These are phyloP conservation scores for Chaetomium fimeti DNA, from an alignment of 495 filamentous ascomycete species.

Conservation along the genomic window DNA sequence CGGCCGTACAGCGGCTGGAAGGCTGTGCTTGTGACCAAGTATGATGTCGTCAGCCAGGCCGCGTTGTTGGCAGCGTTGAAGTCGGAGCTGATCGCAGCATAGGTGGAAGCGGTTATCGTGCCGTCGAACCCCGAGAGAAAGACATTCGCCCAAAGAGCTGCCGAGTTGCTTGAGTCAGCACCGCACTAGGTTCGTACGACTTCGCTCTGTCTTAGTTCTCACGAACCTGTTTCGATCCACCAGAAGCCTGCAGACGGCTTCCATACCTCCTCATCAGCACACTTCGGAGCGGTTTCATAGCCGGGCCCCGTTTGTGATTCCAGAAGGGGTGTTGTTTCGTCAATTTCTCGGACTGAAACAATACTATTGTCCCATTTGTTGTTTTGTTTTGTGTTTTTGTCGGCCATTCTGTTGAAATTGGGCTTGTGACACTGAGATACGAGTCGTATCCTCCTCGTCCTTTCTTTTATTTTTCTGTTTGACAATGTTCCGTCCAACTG, in stretches of 20 bases:
- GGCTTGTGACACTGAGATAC: background rate
- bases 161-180: slow-evolving; percentile 29
- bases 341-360: slow-evolving; percentile 5
- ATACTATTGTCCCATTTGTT: background rate
- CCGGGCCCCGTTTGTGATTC: slow-evolving; percentile 22
- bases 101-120: slow-evolving; percentile 65
- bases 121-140: slow-evolving; percentile 65
- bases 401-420: slow-evolving; percentile 7
- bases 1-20: slow-evolving; percentile 54
- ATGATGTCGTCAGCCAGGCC: slow-evolving; percentile 71
- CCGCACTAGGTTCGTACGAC: background rate
- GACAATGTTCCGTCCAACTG: too few species aligned
- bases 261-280: slow-evolving; percentile 27
- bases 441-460: background rate
- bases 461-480: background rate
- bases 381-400: background rate
- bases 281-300: slow-evolving; percentile 30
- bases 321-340: slow-evolving; percentile 31
- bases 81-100: slow-evolving; percentile 61
- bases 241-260: slow-evolving; percentile 36
- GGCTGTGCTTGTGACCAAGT: slow-evolving; percentile 69
- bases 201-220: background rate
- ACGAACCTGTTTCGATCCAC: slow-evolving; percentile 42
- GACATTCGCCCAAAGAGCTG: slow-evolving; percentile 63
- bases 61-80: slow-evolving; percentile 53